Evolutionary conservation across 2,329 filamentous ascomycete species (phyloP).

Genomic region (Domatiomyces catenatus): DNA sequence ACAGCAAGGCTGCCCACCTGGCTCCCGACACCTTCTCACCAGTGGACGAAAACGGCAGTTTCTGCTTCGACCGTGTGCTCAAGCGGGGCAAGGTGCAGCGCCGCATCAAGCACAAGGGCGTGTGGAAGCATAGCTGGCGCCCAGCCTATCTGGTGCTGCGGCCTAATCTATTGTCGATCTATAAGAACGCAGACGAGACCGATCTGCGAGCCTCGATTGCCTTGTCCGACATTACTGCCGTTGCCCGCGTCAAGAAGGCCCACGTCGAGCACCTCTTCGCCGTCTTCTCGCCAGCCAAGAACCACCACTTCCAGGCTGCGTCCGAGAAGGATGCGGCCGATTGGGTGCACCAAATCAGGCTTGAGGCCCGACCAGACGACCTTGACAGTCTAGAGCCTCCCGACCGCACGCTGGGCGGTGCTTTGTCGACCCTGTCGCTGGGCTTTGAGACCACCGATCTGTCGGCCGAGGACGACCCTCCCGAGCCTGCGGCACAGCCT

Average conservation of each 20-base stretch:
- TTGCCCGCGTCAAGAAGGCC: conserved; percentile 75
- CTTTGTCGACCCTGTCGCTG: conserved; percentile 21
- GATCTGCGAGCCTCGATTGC: conserved; percentile 78
- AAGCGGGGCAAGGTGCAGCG: conserved; percentile 79
- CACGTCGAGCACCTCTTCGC: conserved; percentile 80
- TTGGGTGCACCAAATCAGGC: conserved; percentile 72
- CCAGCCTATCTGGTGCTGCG: conserved; percentile 75
- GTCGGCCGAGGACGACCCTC: conserved; percentile 24
- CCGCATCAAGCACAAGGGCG: conserved; percentile 68
- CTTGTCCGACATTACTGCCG: conserved; percentile 78
- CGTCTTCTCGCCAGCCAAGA: conserved; percentile 77
- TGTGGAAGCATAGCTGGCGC: conserved; percentile 64
- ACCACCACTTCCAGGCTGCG: conserved; percentile 74
- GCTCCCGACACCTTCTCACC: conserved; percentile 57
- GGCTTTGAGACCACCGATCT: conserved; percentile 25
- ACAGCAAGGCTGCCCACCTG: conserved; percentile 34
- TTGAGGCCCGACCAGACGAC: conserved; percentile 69
- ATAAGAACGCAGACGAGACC: conserved; percentile 80
- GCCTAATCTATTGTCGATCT: conserved; percentile 78
- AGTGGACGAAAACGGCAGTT: conserved; percentile 88
- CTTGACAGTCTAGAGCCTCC: conserved; percentile 62
- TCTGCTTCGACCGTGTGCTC: conserved; percentile 85
- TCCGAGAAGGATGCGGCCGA: conserved; percentile 60
- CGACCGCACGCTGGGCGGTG: conserved; percentile 9
- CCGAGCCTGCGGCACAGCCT: conserved; percentile 22